Percentiles rank a stretch among this genome's conserved stretches.
phyloP scores from a whole-genome alignment of 345 rosid genomes.

The Citrus trifoliata region DNA sequence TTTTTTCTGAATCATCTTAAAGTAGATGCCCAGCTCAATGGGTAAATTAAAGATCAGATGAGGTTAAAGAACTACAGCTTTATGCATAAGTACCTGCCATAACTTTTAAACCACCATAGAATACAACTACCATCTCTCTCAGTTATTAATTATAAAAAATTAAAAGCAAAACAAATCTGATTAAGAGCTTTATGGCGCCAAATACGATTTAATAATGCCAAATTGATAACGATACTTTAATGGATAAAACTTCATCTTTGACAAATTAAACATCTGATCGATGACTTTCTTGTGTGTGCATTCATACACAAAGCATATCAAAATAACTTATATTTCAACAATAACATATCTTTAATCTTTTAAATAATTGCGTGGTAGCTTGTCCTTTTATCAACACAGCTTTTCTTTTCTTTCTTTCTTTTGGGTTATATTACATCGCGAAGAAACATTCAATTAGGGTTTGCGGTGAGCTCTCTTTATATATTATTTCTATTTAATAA shows the following conservation, averaged over 20 bases:
- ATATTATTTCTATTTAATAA: too few species aligned
- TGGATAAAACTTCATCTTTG: neutral
- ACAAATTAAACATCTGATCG: conserved; percentile 2
- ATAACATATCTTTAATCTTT: neutral
- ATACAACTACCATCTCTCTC: neutral
- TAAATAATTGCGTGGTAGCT: neutral
- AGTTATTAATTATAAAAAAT: neutral
- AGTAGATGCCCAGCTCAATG: neutral
- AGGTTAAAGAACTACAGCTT: neutral
- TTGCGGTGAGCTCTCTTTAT: neutral
- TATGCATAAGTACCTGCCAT: neutral
- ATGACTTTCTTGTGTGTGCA: neutral
- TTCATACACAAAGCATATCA: neutral
- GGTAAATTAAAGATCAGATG: neutral
- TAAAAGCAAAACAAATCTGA: neutral
- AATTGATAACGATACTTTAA: neutral
- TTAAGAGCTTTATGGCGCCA: neutral
- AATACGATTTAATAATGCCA: neutral
- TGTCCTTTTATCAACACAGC: neutral
- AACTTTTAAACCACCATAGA: neutral
- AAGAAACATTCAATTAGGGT: neutral
- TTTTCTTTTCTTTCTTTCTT: neutral
- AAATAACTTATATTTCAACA: neutral
- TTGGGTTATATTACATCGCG: neutral
- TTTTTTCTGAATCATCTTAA: neutral